Evolutionary conservation across 495 filamentous ascomycete species (phyloP).

Genomic region (Aspergillus cristatus): DNA sequence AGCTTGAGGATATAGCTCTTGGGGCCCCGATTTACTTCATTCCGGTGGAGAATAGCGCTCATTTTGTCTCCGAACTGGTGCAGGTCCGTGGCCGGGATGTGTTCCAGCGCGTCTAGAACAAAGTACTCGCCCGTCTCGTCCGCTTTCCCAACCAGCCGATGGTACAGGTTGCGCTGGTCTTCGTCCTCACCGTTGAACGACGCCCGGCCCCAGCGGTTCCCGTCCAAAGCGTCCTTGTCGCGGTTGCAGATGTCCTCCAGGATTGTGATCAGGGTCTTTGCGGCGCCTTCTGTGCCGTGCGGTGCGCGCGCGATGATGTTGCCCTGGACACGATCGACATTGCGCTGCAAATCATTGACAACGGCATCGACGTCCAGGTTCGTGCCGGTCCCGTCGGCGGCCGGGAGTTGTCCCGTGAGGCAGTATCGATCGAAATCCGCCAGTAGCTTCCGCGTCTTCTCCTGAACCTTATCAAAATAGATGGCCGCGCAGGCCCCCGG

Average conservation of each 20-base stretch:
- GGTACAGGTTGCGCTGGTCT: slow-evolving; percentile 41
- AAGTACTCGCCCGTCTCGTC: slow-evolving; percentile 30
- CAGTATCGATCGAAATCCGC: slow-evolving; percentile 36
- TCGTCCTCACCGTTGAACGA: slow-evolving; percentile 35
- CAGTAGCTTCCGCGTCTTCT: slow-evolving; percentile 27
- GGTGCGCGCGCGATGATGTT: slow-evolving; percentile 29
- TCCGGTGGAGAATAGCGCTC: slow-evolving; percentile 24
- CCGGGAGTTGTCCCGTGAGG: slow-evolving; percentile 19
- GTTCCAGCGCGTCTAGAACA: slow-evolving; percentile 33
- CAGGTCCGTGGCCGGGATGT: slow-evolving; percentile 25
- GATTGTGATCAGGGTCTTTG: slow-evolving; percentile 31
- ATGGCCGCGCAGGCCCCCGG: slow-evolving; percentile 36
- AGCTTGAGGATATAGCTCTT: slow-evolving; percentile 28
- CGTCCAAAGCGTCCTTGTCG: slow-evolving; percentile 37
- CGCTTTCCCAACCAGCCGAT: slow-evolving; percentile 35
- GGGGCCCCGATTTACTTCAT: slow-evolving; percentile 33
- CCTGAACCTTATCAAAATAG: slow-evolving; percentile 39
- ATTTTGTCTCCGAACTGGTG: slow-evolving; percentile 23
- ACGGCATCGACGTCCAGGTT: slow-evolving; percentile 26
- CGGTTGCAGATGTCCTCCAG: slow-evolving; percentile 35
- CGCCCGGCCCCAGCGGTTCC: slow-evolving; percentile 28
- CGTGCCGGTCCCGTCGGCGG: slow-evolving; percentile 2
- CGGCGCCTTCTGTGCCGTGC: slow-evolving; percentile 29
- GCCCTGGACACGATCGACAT: slow-evolving; percentile 25
- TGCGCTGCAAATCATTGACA: slow-evolving; percentile 22